Conservation (phyloP, 1,139 yeast genomes). For the Pichia sp. region DNA sequence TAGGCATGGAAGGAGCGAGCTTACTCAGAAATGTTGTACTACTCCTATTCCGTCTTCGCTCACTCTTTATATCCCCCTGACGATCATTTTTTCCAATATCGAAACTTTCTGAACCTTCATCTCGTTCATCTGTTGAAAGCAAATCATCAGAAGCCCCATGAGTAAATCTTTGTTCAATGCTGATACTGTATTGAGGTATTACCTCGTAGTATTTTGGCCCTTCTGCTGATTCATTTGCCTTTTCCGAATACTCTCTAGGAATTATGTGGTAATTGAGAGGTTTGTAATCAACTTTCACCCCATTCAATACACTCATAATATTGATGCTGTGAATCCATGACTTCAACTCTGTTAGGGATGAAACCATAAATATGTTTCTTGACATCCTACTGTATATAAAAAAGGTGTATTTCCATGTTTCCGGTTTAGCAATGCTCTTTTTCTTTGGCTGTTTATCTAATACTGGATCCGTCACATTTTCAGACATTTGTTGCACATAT, state of each 20-base stretch:
- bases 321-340: constrained; percentile 58
- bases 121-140: not conserved
- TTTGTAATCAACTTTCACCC: constrained; percentile 27
- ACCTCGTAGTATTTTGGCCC: constrained; percentile 14
- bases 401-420: constrained; percentile 25
- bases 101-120: not conserved
- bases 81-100: not conserved
- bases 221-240: not conserved
- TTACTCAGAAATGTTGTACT: constrained; percentile 7
- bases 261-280: constrained; percentile 2
- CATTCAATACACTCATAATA: constrained; percentile 47
- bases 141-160: not conserved
- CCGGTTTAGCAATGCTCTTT: not conserved
- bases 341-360: constrained; percentile 36
- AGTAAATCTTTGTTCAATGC: not conserved
- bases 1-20: not conserved
- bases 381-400: constrained; percentile 37
- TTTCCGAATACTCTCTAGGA: constrained; percentile 2
- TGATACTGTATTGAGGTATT: constrained; percentile 1
- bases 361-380: constrained; percentile 32
- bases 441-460: not conserved
- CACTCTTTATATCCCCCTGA: not conserved
- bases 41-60: constrained; percentile 7
- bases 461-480: not conserved
- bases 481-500: not conserved